These are phyloP conservation scores for Boletellus ananas DNA, from an alignment of 768 basidiomycete species.

Conservation along the genomic window DNA sequence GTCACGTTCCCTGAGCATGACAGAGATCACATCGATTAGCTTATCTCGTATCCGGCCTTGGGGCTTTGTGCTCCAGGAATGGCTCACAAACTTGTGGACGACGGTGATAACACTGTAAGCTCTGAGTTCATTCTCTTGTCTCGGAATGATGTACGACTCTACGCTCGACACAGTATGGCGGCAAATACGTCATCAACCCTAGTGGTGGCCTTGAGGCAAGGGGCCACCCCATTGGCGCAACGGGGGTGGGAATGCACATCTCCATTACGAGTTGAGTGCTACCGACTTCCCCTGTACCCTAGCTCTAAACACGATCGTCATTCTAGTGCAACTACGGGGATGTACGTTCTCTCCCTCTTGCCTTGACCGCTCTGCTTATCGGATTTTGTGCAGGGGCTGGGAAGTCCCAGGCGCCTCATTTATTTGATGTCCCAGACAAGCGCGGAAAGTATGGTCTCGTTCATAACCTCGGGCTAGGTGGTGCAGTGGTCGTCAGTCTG, in stretches of 20 bases:
- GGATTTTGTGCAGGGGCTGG: conserved; percentile 54
- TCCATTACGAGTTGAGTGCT: conserved; percentile 65
- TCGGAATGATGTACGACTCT: neutral
- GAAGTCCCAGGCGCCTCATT: conserved; percentile 68
- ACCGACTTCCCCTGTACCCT: neutral
- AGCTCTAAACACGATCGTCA: conserved; percentile 1
- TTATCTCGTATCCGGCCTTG: conserved; percentile 76
- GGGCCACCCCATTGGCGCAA: conserved; percentile 78
- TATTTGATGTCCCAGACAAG: conserved; percentile 57
- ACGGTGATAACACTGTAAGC: conserved; percentile 72
- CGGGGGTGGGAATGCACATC: conserved; percentile 78
- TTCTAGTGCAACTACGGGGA: conserved; percentile 66
- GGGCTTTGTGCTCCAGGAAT: conserved; percentile 61
- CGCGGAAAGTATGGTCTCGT: conserved; percentile 76
- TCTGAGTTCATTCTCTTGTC: neutral
- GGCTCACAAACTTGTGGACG: conserved; percentile 68
- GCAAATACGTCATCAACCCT: conserved; percentile 79
- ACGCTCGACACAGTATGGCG: conserved; percentile 53
- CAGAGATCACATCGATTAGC: conserved; percentile 33
- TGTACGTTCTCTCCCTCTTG: conserved; percentile 36
- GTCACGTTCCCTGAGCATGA: neutral
- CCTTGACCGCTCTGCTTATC: neutral
- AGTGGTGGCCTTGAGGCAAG: conserved; percentile 84
- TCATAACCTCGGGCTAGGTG: conserved; percentile 79
- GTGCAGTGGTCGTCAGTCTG: conserved; percentile 71